Evolutionary conservation across 495 filamentous ascomycete species (phyloP).

Genomic region (Aspergillus heteromorphus): DNA sequence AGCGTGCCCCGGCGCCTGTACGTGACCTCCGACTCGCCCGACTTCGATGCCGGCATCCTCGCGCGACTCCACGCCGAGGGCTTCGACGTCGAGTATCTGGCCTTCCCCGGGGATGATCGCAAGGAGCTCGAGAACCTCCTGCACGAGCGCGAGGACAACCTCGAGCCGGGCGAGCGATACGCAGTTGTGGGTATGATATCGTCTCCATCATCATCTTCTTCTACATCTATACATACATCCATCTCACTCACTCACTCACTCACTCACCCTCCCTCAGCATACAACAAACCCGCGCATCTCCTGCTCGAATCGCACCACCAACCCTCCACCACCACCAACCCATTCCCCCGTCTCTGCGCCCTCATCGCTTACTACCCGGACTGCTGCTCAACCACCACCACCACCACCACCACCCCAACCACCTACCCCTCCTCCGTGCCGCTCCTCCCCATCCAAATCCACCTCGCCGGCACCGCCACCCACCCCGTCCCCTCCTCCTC

Average conservation of each 20-base stretch:
- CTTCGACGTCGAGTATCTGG: conserved; percentile 57
- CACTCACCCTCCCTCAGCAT: conserved; percentile 30
- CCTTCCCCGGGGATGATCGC: conserved; percentile 36
- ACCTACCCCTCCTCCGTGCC: conserved; percentile 35
- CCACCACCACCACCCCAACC: conserved; percentile 24
- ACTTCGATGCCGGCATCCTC: conserved; percentile 52
- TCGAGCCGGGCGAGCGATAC: conserved; percentile 42
- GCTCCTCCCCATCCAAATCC: conserved; percentile 48
- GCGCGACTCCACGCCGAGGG: conserved; percentile 58
- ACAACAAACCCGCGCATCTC: conserved; percentile 52
- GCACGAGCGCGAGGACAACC: conserved; percentile 39
- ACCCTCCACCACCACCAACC: conserved; percentile 33
- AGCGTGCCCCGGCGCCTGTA: conserved; percentile 39
- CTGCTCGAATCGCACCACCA: conserved; percentile 48
- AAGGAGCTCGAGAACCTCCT: conserved; percentile 38
- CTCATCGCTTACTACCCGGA: conserved; percentile 57
- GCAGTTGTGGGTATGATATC: conserved; percentile 37
- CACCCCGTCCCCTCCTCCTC: conserved; percentile 14
- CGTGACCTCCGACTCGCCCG: conserved; percentile 53
- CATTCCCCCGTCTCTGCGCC: conserved; percentile 40
- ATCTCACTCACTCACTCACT: neutral
- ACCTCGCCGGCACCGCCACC: conserved; percentile 31
- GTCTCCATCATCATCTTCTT: conserved; percentile 8
- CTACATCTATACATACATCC: neutral
- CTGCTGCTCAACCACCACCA: conserved; percentile 3